phyloP scores from a whole-genome alignment of 306 rosid species.

The Lotus japonicus region DNA sequence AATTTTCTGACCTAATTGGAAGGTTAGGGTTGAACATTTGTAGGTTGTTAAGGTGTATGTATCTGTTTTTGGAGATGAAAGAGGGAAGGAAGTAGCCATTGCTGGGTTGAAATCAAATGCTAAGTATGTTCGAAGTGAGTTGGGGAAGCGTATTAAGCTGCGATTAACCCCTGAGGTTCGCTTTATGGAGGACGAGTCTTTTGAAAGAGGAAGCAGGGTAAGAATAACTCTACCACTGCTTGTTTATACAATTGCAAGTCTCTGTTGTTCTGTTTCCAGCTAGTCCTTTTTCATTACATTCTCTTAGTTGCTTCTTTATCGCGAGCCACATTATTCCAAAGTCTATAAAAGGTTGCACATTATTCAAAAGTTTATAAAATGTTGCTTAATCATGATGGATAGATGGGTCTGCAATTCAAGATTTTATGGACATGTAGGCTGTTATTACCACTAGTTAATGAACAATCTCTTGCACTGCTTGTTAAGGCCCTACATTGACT shows the following conservation, averaged over 20 bases:
- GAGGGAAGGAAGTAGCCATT: conserved; percentile 86
- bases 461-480: background rate
- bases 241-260: background rate
- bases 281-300: background rate
- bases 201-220: conserved; percentile 98
- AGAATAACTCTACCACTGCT: background rate
- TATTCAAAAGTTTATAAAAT: too few species aligned
- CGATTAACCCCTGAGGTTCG: conserved; percentile 89
- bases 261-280: background rate
- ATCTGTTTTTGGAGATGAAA: conserved; percentile 88
- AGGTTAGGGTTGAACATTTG: background rate
- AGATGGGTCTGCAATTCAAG: background rate
- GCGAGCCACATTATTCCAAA: background rate
- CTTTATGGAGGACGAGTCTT: conserved; percentile 78
- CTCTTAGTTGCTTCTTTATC: background rate
- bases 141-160: conserved; percentile 87
- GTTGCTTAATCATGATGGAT: background rate
- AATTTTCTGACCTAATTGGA: background rate
- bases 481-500: too few species aligned
- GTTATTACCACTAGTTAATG: background rate
- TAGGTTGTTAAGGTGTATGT: conserved; percentile 89
- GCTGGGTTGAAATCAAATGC: conserved; percentile 90
- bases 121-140: conserved; percentile 71
- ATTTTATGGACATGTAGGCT: background rate
- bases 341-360: background rate